Base-by-base conservation (phyloP, 495 filamentous ascomycete species). In the Neurospora africana region DNA sequence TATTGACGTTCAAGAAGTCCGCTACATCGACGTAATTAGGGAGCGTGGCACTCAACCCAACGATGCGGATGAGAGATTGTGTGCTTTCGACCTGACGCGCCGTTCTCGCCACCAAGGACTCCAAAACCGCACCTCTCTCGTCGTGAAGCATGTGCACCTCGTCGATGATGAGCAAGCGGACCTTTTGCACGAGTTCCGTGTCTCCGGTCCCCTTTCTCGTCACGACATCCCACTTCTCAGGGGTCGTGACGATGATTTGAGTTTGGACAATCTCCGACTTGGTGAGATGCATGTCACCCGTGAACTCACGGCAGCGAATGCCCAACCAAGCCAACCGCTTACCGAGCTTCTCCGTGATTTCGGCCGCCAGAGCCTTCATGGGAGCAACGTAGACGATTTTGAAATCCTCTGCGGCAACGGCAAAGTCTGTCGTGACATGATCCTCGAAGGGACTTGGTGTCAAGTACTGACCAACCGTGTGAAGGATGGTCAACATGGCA, bases 71-170 rank as follows among this genome's bases (percentile, higher is more conserved):
- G 69, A 99, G 87, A 0, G 92, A 97, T 80, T 99, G 95, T 0
- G 96, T 98, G 79, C 95, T 97, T 82, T 99, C 95, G 0, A 99
- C 95, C 75, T 99, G 95, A 61, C 95, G 87, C 82, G 98, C 90
- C 1, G 95, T 99, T 68, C 95, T 88, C 6, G 95, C 95, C 21
- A 98, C 95, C 68, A 99, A 83, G 7, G 93, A 97, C 78, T 99
- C 95, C 68, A 99, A 86, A 13, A 99, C 96, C 7, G 95, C 93
- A 76, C 95, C 95, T 76, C 95, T 89, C 78, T 98, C 95, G 78
- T 99, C 95, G 77, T 99, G 95, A 75, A 99, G 90, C 95, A 99
- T 99, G 76, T 99, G 95, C 3, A 99, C 95, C 82, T 99, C 95
- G 80, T 99, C 95, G 77, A 99, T 97, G 74, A 99, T 98, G 69